Percentiles rank a stretch among this genome's conserved stretches.
phyloP scores from a whole-genome alignment of 768 basidiomycete species.

The Collybia sordida region DNA sequence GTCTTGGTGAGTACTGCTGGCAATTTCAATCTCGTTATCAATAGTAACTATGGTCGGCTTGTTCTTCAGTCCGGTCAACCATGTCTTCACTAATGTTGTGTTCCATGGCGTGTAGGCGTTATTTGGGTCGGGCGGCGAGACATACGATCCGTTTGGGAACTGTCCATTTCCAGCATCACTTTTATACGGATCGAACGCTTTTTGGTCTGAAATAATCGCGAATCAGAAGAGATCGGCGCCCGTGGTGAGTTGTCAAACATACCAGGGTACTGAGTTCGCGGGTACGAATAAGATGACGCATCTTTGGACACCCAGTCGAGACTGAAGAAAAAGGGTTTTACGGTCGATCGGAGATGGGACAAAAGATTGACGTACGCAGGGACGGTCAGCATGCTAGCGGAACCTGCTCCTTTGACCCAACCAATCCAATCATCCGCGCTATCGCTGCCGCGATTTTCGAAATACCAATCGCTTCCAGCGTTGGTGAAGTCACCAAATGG shows the following conservation, averaged over 20 bases:
- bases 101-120: slow-evolving; percentile 49
- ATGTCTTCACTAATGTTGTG: slow-evolving; percentile 37
- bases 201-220: slow-evolving; percentile 32
- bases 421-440: slow-evolving; percentile 49
- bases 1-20: slow-evolving; percentile 51
- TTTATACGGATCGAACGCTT: slow-evolving; percentile 45
- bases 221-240: too few species aligned
- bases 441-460: slow-evolving; percentile 48
- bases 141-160: slow-evolving; percentile 45
- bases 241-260: too few species aligned
- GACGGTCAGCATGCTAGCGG: slow-evolving; percentile 41
- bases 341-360: background rate
- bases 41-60: slow-evolving; percentile 48
- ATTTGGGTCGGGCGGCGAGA: slow-evolving; percentile 40
- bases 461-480: slow-evolving; percentile 56
- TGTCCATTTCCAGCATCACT: slow-evolving; percentile 48
- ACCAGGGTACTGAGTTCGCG: slow-evolving; percentile 43
- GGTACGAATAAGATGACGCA: slow-evolving; percentile 51
- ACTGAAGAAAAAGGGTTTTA: slow-evolving; percentile 25
- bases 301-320: slow-evolving; percentile 61
- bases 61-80: slow-evolving; percentile 45
- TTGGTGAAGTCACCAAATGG: slow-evolving; percentile 50
- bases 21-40: slow-evolving; percentile 61
- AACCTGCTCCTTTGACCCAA: slow-evolving; percentile 46
- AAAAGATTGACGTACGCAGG: slow-evolving; percentile 40